Base-by-base conservation (phyloP, 2,329 filamentous ascomycete genomes). In the Fusarium nanum region DNA sequence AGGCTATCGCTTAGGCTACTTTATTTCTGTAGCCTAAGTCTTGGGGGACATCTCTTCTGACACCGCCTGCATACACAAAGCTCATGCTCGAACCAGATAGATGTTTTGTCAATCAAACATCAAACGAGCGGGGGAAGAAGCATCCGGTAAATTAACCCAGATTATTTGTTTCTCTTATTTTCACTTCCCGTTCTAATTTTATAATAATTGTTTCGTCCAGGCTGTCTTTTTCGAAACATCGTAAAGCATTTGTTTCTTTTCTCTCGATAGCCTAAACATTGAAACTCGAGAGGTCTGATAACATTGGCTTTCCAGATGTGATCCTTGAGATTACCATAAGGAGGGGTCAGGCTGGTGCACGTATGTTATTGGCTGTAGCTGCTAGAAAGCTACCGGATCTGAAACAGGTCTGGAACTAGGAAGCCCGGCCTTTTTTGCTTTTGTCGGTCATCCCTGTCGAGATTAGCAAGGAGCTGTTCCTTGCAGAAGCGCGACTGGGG, bases 401-500 rank as follows among this genome's bases (percentile, higher is more conserved):
- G 68, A 71, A 71, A 71, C 68, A 65, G 42, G 59, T 45, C 58
- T 71, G 53, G 64, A 55, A 67, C 61, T 64, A 63, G 67, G 44
- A 50, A 32, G 47, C 37, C 53, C 44, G 46, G 54, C 23, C 47
- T 46, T 56, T 60, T 47, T 62, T 44, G 22, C 25, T 37, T 48
- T 37, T 37, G 16, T n/a, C 20, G 45, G 18, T 4, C 8, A 45
- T 23, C 67, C 68, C 56, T 56, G 68, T 55, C 56, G 46, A 69
- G 56, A 62, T 53, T 64, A 45, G 41, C 68, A 56, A 56, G 68
- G 64, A 61, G 55, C 41, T 56, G 56, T 69, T 65, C 68, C 68
- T 71, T 71, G 64, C 60, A 71, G 68, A 65, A 66, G 68, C 60
- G 56, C 23, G 34, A 55, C 60, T 41, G 25, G 42, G 52, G 18